A percentile compares a stretch with the other conserved stretches of the same genome.
Evolutionary conservation across 108 stramenopile genomes (phyloP).

Genomic region (Epithemia pelagica): DNA sequence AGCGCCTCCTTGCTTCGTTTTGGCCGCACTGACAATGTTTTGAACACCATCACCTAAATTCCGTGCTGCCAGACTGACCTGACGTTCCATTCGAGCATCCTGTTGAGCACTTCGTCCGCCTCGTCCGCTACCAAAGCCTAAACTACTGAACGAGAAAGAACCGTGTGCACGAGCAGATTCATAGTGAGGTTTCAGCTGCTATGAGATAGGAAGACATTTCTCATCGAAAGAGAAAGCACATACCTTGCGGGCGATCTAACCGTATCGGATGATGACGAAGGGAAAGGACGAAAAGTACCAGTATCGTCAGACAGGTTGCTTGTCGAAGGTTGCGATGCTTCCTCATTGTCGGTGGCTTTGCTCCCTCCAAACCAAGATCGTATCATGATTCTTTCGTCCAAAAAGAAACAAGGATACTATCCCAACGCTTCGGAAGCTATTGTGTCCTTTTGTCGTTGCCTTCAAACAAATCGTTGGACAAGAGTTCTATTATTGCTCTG

Average conservation of each 20-base stretch:
- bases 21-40: constrained; percentile 75
- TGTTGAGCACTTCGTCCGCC: background rate
- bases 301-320: background rate
- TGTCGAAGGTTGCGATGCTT: background rate
- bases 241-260: background rate
- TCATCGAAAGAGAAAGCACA: background rate
- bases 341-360: background rate
- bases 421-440: too few species aligned
- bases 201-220: too few species aligned
- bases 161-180: too few species aligned
- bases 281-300: background rate
- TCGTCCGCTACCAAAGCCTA: background rate
- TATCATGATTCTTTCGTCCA: too few species aligned
- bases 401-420: too few species aligned
- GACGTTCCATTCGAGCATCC: constrained; percentile 46
- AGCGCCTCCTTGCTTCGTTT: constrained; percentile 35
- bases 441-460: too few species aligned
- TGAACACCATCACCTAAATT: constrained; percentile 74
- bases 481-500: too few species aligned
- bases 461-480: too few species aligned
- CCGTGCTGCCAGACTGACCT: constrained; percentile 58
- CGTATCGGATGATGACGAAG: background rate
- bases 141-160: background rate
- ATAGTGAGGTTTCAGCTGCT: too few species aligned
- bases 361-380: background rate